Evolutionary conservation across 2,329 filamentous ascomycete genomes (phyloP).

Genomic region (Fusarium mundagurra): DNA sequence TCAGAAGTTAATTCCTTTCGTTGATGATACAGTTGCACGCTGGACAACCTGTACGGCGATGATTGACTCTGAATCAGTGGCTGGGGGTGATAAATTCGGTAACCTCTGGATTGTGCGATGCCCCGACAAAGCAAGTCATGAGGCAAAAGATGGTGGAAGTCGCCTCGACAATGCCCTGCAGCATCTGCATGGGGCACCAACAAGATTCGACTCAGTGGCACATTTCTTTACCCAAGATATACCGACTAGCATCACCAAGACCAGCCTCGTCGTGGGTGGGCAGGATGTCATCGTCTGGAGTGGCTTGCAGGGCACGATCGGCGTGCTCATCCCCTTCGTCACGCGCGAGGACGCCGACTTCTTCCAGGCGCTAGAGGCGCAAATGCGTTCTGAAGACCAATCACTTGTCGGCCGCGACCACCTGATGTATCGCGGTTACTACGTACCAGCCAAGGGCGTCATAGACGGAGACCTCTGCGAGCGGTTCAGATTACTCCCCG

Average conservation of each 20-base stretch:
- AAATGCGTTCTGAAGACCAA: slow-evolving; percentile 84
- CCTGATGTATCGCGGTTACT: slow-evolving; percentile 94
- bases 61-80: slow-evolving; percentile 96
- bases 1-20: slow-evolving; percentile 92
- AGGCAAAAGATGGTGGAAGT: fast-evolving
- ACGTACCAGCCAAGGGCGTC: slow-evolving; percentile 93
- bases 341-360: slow-evolving; percentile 95
- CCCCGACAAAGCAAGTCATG: slow-evolving; percentile 84
- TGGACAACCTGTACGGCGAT: slow-evolving; percentile 93
- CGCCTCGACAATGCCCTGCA: fast-evolving
- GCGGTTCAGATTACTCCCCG: slow-evolving; percentile 83
- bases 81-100: slow-evolving; percentile 96
- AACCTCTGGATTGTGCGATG: slow-evolving; percentile 94
- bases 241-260: slow-evolving; percentile 90
- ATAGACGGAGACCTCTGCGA: slow-evolving; percentile 98
- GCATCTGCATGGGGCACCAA: slow-evolving; percentile 60
- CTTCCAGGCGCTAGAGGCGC: slow-evolving; percentile 91
- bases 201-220: slow-evolving; percentile 84
- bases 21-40: slow-evolving; percentile 85
- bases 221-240: slow-evolving; percentile 95
- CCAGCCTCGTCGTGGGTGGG: slow-evolving; percentile 87
- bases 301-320: slow-evolving; percentile 94
- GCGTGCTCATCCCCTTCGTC: slow-evolving; percentile 90
- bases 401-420: slow-evolving; percentile 93
- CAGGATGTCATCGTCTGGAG: slow-evolving; percentile 93